Conservation (phyloP, 2,329 filamentous ascomycete genomes). For the Ascochyta viciae-villosae region DNA sequence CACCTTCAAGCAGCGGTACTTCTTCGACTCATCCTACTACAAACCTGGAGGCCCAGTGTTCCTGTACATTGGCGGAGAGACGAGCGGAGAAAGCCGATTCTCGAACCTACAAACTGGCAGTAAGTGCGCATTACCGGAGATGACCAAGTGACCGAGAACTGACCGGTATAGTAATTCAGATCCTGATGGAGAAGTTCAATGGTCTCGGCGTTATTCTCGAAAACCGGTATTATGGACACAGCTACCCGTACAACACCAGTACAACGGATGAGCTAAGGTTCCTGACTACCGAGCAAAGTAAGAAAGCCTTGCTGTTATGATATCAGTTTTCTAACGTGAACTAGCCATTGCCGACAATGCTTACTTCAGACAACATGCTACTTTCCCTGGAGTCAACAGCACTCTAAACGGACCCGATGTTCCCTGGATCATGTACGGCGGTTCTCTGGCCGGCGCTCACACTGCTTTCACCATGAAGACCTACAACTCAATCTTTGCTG, state of each 20-base stretch:
- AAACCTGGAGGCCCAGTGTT: conserved; percentile 61
- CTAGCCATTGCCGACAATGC: conserved; percentile 59
- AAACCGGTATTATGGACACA: conserved; percentile 60
- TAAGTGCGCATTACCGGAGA: conserved; percentile 21
- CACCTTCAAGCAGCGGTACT: conserved; percentile 64
- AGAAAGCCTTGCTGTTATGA: neutral
- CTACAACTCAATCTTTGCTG: conserved; percentile 56
- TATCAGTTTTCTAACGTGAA: neutral
- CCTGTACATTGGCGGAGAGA: conserved; percentile 58
- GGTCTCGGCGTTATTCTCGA: conserved; percentile 63
- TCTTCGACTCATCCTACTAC: conserved; percentile 62
- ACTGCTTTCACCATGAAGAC: conserved; percentile 56
- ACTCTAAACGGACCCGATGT: conserved; percentile 54
- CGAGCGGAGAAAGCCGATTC: conserved; percentile 47
- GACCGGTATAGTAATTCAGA: conserved; percentile 55
- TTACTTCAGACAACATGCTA: conserved; percentile 59
- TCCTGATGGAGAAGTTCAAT: conserved; percentile 61
- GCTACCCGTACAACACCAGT: conserved; percentile 57
- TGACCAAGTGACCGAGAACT: neutral
- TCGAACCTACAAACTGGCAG: conserved; percentile 52
- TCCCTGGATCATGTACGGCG: conserved; percentile 57
- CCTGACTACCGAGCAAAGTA: conserved; percentile 59
- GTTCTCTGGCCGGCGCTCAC: conserved; percentile 54
- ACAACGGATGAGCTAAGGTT: conserved; percentile 59
- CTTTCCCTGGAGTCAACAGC: conserved; percentile 53